Conservation (phyloP, 2,329 filamentous ascomycete genomes). For the Dothiorella sarmentorum region DNA sequence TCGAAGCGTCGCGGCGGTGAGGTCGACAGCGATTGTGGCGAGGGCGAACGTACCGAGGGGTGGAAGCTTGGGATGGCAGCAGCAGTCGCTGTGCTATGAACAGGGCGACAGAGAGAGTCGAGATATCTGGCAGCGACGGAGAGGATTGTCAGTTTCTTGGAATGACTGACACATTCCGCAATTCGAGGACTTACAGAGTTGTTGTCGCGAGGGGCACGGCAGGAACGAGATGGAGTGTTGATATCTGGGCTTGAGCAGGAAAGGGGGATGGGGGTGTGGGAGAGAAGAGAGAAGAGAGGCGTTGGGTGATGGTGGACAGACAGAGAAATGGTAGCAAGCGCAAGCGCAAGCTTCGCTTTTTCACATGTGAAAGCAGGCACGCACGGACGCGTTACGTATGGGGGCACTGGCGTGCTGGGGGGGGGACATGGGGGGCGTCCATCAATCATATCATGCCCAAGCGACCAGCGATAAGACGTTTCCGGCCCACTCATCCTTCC, state of each 20-base stretch:
- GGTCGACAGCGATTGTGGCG: not conserved
- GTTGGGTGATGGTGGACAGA: constrained; percentile 14
- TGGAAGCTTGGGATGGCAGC: not conserved
- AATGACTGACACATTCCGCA: constrained; percentile 13
- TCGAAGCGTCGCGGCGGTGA: not conserved
- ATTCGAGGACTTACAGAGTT: constrained; percentile 5
- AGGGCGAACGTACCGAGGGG: not conserved
- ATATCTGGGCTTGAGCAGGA: not conserved
- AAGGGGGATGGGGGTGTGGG: not conserved
- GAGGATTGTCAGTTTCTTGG: constrained; percentile 12
- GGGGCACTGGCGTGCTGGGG: too few relatives aligned
- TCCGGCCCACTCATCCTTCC: constrained; percentile 10
- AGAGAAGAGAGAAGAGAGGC: too few relatives aligned
- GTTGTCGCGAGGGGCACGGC: not conserved
- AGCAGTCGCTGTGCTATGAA: not conserved
- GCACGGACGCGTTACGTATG: constrained; percentile 16
- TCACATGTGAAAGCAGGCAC: not conserved
- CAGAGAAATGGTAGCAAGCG: constrained; percentile 7
- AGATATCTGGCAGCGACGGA: constrained; percentile 8
- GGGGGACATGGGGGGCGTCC: too few relatives aligned
- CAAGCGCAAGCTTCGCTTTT: not conserved
- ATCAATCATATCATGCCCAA: not conserved
- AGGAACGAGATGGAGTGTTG: not conserved
- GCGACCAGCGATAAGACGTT: constrained; percentile 14
- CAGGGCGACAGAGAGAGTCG: not conserved